Conservation (phyloP, 768 basidiomycete genomes). For the Crassisporium funariophilum region DNA sequence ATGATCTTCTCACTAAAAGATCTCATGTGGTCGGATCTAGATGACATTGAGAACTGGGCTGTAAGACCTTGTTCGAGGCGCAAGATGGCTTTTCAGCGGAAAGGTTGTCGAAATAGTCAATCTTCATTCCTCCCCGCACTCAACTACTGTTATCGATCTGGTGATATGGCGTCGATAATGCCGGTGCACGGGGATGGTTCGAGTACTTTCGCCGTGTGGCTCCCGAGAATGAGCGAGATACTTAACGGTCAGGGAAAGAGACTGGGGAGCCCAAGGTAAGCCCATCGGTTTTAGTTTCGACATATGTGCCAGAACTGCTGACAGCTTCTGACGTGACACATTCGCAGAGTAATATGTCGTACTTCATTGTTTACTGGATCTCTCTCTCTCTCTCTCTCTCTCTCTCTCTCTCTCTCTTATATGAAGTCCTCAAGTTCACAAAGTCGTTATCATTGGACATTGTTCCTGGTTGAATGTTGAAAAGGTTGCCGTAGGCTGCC, state of each 20-base stretch:
- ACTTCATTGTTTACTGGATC: too few species aligned
- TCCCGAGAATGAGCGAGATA: conserved; percentile 85
- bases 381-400: too few species aligned
- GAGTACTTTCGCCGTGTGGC: conserved; percentile 81
- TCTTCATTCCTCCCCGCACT: conserved; percentile 49
- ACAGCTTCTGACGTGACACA: not conserved
- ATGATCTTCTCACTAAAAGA: conserved; percentile 72
- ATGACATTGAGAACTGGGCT: conserved; percentile 95
- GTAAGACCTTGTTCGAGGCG: conserved; percentile 95
- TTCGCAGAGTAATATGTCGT: conserved; percentile 49
- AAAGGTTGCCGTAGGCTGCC: too few species aligned
- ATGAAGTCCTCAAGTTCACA: too few species aligned
- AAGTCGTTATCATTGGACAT: too few species aligned
- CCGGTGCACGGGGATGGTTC: conserved; percentile 72
- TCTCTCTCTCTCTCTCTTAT: too few species aligned
- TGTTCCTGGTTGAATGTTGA: too few species aligned
- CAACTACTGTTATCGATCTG: conserved; percentile 67
- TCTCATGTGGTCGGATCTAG: conserved; percentile 98
- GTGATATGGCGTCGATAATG: conserved; percentile 91
- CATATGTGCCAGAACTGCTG: not conserved
- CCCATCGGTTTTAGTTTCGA: conserved; percentile 10
- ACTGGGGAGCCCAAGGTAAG: too few species aligned
- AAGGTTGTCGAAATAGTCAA: conserved; percentile 81
- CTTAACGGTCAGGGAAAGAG: conserved; percentile 73
- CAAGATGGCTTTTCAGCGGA: conserved; percentile 92